Evolutionary conservation across 176 grass and related monocot genomes (phyloP), one percentile per base, ranked within the genome.

Genomic region (Musa acuminata): DNA sequence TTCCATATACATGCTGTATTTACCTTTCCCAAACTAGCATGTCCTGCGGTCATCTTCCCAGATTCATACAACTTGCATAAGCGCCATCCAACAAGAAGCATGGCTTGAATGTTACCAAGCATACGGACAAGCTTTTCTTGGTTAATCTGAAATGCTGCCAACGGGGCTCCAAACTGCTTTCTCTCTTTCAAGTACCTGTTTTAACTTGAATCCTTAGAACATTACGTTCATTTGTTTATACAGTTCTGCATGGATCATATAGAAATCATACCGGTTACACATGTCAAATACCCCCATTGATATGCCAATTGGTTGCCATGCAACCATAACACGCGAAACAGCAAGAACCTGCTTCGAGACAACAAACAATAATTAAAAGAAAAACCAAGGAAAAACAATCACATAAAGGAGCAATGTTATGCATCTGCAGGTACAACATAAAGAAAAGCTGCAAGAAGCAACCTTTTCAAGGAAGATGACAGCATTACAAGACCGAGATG

Each of bases 121-220:
- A 97, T 97, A 29, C 90, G 84, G 51, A 90, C 90, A 27, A 97
- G 89, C 82, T 97, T 97, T 84, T 97, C 93, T 88, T 97, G 93
- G 74, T 97, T 97, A 13, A 97, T 73, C 78, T 97, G 93, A 83
- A 97, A 97, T 62, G 93, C 83, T 64, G 93, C 93, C 64, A 92
- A 62, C 12, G 93, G 93, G 53, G 85, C 93, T 84, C 93, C 93
- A 67, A 97, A 97, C 75, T 93, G 93, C 14, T 93, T 92, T 55
- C 90, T 88, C 81, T 97, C 93, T 82, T 88, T 90, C 74, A 97
- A 83, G 83, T 97, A 97, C 80, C 93, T 97, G 77, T 81, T 84
- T 76, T 73, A 26, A 75, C 71, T 26, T 53, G 27, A 80, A 55
- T 74, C 13, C 43, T 77, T 62, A 21, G 43, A n/a, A 51, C 20